These are phyloP conservation scores for Potentilla sterilis DNA, from an alignment of 306 rosid genomes.

Conservation along the genomic window DNA sequence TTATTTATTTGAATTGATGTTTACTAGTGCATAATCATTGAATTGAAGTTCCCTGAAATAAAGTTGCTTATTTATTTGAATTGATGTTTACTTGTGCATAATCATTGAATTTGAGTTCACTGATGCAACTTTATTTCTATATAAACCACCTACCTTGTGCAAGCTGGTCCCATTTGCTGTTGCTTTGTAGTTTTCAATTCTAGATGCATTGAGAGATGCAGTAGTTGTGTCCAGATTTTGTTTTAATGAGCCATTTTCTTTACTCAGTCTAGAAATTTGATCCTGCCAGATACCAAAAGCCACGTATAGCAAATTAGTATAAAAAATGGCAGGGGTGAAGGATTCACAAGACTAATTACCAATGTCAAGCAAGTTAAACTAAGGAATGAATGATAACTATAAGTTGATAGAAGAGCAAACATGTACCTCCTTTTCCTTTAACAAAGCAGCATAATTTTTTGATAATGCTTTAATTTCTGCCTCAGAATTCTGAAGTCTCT, in stretches of 20 bases:
- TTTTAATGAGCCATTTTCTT: constrained; percentile 81
- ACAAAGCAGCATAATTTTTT: constrained; percentile 82
- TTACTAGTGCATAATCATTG: no score
- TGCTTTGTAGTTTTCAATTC: constrained; percentile 49
- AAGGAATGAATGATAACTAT: background rate
- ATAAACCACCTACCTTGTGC: constrained; percentile 43
- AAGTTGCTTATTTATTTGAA: no score
- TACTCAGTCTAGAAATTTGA: constrained; percentile 61
- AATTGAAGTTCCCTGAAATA: no score
- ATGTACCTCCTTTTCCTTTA: constrained; percentile 86
- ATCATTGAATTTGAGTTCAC: background rate
- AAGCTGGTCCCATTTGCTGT: constrained; percentile 44
- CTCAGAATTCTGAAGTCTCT: constrained; percentile 91
- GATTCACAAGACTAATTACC: background rate
- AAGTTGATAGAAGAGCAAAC: constrained; percentile 15
- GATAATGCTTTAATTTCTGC: constrained; percentile 89
- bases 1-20: no score
- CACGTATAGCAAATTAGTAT: constrained; percentile 7
- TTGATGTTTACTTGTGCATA: no score
- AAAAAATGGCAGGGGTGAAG: background rate
- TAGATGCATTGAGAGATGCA: constrained; percentile 44
- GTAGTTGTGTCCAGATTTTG: constrained; percentile 62
- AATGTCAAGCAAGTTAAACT: constrained; percentile 15
- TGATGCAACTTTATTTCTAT: background rate
- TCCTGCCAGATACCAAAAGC: constrained; percentile 51